Evolutionary conservation across 306 rosid genomes (phyloP).

Genomic region (Clitoria ternatea): DNA sequence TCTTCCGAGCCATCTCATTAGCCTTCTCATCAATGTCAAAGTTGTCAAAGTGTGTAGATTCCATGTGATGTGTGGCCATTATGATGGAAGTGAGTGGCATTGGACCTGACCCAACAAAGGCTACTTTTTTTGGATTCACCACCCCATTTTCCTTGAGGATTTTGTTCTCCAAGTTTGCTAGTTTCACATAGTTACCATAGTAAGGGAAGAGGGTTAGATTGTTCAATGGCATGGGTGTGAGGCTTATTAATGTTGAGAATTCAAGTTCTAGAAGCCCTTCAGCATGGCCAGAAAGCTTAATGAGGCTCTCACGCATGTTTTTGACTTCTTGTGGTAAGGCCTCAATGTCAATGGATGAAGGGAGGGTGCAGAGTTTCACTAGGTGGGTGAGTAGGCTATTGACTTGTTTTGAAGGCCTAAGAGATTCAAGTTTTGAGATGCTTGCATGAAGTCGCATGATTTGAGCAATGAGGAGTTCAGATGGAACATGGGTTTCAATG

Average conservation of each 20-base stretch:
- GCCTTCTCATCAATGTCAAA: conserved; percentile 60
- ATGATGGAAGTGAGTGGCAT: conserved; percentile 69
- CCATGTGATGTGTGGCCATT: conserved; percentile 65
- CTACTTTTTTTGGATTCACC: conserved; percentile 42
- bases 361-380: conserved; percentile 55
- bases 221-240: conserved; percentile 40
- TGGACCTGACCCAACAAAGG: conserved; percentile 85
- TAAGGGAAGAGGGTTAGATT: conserved; percentile 62
- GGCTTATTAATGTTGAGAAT: conserved; percentile 52
- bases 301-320: conserved; percentile 54
- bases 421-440: conserved; percentile 61
- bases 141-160: conserved; percentile 47
- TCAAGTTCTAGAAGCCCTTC: conserved; percentile 77
- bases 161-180: conserved; percentile 49
- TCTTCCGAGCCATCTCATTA: conserved; percentile 43
- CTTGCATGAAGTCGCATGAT: conserved; percentile 46
- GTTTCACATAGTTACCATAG: conserved; percentile 58
- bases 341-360: conserved; percentile 48
- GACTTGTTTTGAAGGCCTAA: conserved; percentile 64
- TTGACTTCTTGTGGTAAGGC: conserved; percentile 45
- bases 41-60: conserved; percentile 56
- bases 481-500: conserved; percentile 40
- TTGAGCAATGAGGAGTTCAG: conserved; percentile 34
- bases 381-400: conserved; percentile 58
- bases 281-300: conserved; percentile 45